Evolutionary conservation across 176 grass and related monocot genomes (phyloP).

Genomic region (Puya raimondii): DNA sequence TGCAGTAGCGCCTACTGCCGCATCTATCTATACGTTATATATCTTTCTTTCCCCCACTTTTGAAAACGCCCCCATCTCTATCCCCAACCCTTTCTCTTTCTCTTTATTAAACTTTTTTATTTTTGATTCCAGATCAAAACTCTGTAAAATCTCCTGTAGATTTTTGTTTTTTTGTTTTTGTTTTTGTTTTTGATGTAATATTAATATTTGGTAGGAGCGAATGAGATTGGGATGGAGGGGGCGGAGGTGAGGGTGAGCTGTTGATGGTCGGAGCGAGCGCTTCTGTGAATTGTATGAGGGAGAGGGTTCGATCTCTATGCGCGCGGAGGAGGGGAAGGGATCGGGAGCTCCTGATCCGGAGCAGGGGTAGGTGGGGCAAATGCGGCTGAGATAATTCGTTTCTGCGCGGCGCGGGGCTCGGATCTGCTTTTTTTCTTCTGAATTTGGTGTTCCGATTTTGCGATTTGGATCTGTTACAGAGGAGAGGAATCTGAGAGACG

Average conservation of each 20-base stretch:
- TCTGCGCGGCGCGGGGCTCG: not conserved
- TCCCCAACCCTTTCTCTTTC: no score
- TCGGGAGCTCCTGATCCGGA: constrained; percentile 15
- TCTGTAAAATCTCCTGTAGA: no score
- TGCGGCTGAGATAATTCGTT: constrained; percentile 4
- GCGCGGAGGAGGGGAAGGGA: not conserved
- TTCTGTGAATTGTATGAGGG: not conserved
- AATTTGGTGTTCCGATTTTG: not conserved
- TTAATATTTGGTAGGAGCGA: not conserved
- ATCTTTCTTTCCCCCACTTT: no score
- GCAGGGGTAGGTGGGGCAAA: constrained; percentile 17
- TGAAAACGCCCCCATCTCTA: no score
- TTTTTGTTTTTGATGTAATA: no score
- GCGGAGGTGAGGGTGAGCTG: not conserved
- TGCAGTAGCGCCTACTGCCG: no score
- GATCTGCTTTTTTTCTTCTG: not conserved
- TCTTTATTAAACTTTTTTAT: no score
- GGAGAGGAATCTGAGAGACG: not conserved
- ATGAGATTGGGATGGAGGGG: not conserved
- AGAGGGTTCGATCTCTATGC: not conserved
- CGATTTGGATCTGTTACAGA: not conserved
- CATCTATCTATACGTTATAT: no score
- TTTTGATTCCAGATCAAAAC: no score
- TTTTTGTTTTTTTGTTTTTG: no score
- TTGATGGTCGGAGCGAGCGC: not conserved